These are phyloP conservation scores for Pontederia paniculata DNA, from an alignment of 176 grass and related monocot species.

Conservation along the genomic window DNA sequence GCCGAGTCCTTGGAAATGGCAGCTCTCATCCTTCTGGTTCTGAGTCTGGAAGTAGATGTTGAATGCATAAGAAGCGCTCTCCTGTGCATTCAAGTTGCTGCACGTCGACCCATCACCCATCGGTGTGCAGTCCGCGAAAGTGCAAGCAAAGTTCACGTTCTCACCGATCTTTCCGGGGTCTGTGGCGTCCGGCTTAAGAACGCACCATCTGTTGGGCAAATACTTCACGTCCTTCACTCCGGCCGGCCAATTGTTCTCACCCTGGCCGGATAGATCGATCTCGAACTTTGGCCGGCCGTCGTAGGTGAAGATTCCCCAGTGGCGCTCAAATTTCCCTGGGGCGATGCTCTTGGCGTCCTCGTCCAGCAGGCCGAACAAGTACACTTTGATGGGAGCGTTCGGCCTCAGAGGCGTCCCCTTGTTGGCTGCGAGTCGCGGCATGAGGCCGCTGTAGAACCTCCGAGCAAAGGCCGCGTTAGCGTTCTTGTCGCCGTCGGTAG, in stretches of 20 bases:
- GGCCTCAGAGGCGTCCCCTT: constrained; percentile 51
- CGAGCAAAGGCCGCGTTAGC: constrained; percentile 34
- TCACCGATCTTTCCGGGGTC: constrained; percentile 10
- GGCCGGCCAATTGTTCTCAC: background rate
- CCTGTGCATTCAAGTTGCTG: constrained; percentile 22
- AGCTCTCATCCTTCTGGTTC: constrained; percentile 42
- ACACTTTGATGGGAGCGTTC: constrained; percentile 20
- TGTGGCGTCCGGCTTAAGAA: constrained; percentile 20
- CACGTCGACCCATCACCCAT: constrained; percentile 48
- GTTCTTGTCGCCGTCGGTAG: constrained; percentile 51
- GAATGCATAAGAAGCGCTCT: constrained; percentile 62
- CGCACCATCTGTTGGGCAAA: constrained; percentile 51
- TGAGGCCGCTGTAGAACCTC: constrained; percentile 53
- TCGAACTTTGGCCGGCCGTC: constrained; percentile 33
- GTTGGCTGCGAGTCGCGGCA: constrained; percentile 29
- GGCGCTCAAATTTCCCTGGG: constrained; percentile 59
- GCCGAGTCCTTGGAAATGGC: constrained; percentile 56
- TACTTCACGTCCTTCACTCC: constrained; percentile 38
- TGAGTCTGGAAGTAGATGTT: constrained; percentile 59
- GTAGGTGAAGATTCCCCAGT: constrained; percentile 67
- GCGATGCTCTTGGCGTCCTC: constrained; percentile 53
- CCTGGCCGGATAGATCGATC: background rate
- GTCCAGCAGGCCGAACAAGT: constrained; percentile 55
- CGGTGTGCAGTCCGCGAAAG: constrained; percentile 50
- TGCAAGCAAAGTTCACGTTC: constrained; percentile 41